Evolutionary conservation across 75 land plant species (phyloP).

Genomic region (Larix kaempferi): DNA sequence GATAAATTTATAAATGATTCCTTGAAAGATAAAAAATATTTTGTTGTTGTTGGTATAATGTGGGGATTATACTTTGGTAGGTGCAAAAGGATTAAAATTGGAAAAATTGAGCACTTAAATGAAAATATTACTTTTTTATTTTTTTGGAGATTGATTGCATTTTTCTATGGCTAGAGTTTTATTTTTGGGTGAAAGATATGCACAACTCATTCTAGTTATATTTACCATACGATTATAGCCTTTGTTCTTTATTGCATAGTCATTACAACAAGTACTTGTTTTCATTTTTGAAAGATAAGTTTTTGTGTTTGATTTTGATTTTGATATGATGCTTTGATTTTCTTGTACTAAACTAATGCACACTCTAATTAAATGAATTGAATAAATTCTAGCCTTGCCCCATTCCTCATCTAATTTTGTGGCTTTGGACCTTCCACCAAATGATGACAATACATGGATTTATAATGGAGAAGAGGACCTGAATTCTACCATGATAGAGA

Average conservation of each 20-base stretch:
- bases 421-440: constrained; percentile 34
- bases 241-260: neutral
- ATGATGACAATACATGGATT: constrained; percentile 92
- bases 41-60: no score
- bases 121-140: no score
- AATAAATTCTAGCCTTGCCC: constrained; percentile 71
- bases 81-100: no score
- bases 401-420: constrained; percentile 51
- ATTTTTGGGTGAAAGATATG: no score
- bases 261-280: neutral
- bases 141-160: no score
- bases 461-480: constrained; percentile 87
- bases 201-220: no score
- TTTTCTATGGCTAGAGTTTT: no score
- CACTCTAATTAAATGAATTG: constrained; percentile 72
- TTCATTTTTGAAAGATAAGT: neutral
- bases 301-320: neutral
- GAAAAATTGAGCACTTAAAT: no score
- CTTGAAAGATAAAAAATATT: no score
- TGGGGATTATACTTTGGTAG: no score
- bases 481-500: constrained; percentile 51
- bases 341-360: constrained; percentile 63
- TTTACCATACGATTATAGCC: no score
- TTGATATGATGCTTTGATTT: constrained; percentile 1
- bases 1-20: no score